Base-by-base conservation (phyloP, 129 eudicot species). In the Mikania micrantha region DNA sequence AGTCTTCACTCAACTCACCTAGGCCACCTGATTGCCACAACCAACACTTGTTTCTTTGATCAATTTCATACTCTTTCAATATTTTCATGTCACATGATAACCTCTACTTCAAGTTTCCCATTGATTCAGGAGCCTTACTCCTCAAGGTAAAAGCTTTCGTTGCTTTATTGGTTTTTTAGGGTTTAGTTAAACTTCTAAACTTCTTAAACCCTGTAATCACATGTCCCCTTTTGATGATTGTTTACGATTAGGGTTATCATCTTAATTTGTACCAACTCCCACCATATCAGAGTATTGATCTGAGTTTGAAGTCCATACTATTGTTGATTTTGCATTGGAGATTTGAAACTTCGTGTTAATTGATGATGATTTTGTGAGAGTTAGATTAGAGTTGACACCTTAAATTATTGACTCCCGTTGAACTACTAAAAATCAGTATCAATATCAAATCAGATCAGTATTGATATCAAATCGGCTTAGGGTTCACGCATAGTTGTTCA, bases 1-100 rank as follows among this genome's bases (percentile, higher is more conserved):
- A 64, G 74, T 53, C 12, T 54, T 69, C 52, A 69, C 74, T 69
- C 74, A 53, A 19, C 74, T 38, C n/a, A n/a, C n/a, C n/a, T n/a
- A n/a, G n/a, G n/a, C n/a, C 36, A 53, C 58, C 75, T 57, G 75
- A 70, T 57, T 70, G 57, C 75, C 40, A 44, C 67, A 41, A 29
- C 57, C 19, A 44, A 17, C 41, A 39, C 7, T 7, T n/a, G n/a
- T n/a, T n/a, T 35, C 16, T n/a, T 22, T 22, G n/a, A 35, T 36
- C 60, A 32, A 47, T 67, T 67, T 67, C 72, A 19, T 59, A 66
- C 47, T 25, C 59, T 11, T 28, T 28, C 71, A 64, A 41, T 6
- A 1, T 10, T 19, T 67, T 11, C 32, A 29, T 31, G 21, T 0
- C 45, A 64, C 2, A 24, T 66, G 41, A 66, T 44, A 5, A n/a